Conservation (phyloP, 2,329 filamentous ascomycete genomes). For the Xylariaceae sp. region DNA sequence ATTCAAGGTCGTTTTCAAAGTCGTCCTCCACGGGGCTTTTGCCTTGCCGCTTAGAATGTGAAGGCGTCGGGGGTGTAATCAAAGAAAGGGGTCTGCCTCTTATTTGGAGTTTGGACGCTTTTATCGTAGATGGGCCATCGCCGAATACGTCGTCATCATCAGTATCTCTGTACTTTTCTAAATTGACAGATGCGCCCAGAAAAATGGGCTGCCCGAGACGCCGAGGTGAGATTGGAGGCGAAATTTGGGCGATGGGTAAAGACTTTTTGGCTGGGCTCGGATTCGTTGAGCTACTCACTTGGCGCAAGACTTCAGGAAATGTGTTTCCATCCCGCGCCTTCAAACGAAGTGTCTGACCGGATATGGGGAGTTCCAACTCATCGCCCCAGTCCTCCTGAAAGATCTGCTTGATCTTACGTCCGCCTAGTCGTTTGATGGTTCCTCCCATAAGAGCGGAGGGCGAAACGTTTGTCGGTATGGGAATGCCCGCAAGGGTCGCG, state of each 20-base stretch:
- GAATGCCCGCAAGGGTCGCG: conserved; percentile 84
- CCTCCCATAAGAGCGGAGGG: conserved; percentile 85
- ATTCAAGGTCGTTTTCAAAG: conserved; percentile 67
- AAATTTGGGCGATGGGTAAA: conserved; percentile 23
- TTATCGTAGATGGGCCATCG: conserved; percentile 61
- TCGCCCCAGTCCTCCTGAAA: conserved; percentile 78
- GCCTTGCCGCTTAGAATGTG: conserved; percentile 45
- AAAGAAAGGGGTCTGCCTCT: conserved; percentile 34
- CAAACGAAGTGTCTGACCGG: conserved; percentile 55
- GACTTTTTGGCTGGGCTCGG: conserved; percentile 45
- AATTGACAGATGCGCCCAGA: conserved; percentile 45
- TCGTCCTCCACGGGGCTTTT: conserved; percentile 54
- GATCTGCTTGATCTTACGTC: conserved; percentile 64
- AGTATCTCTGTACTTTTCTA: conserved; percentile 60
- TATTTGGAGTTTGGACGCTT: conserved; percentile 48
- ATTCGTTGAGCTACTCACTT: conserved; percentile 56
- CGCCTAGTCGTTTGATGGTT: conserved; percentile 84
- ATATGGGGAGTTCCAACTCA: conserved; percentile 63
- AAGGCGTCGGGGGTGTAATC: conserved; percentile 52
- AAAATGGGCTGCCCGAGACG: conserved; percentile 32
- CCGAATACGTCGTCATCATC: conserved; percentile 59
- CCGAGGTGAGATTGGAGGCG: conserved; percentile 30
- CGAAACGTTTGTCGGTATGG: conserved; percentile 79
- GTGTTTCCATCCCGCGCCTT: conserved; percentile 55
- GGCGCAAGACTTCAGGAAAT: conserved; percentile 63